Conservation (phyloP, 352 stramenopile species). For the Globisporangium heterothallicum region DNA sequence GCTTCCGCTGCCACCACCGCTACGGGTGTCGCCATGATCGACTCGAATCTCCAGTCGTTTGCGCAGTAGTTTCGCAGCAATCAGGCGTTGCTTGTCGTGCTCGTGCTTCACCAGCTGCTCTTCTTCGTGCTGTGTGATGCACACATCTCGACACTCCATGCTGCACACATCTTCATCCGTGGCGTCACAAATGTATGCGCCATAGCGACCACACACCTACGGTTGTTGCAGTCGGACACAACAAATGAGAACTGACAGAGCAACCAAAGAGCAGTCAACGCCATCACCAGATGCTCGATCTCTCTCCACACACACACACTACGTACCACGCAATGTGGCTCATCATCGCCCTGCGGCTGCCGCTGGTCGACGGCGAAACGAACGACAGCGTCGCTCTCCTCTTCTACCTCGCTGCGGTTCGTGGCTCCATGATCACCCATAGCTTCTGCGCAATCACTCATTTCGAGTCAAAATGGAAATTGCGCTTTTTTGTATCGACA, state of each 20-base stretch:
- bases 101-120: background rate
- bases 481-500: too few species aligned
- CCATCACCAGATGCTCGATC: too few species aligned
- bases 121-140: slow-evolving; percentile 14
- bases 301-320: background rate
- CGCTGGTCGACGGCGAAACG: slow-evolving; percentile 11
- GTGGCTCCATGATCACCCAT: background rate
- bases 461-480: background rate
- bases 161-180: slow-evolving; percentile 85
- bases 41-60: slow-evolving; percentile 32
- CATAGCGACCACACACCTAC: slow-evolving; percentile 62
- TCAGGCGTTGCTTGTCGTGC: slow-evolving; percentile 5
- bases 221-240: slow-evolving; percentile 12
- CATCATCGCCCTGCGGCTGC: slow-evolving; percentile 4
- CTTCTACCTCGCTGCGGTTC: background rate
- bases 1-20: background rate
- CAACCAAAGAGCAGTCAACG: too few species aligned
- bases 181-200: slow-evolving; percentile 74
- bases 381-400: background rate
- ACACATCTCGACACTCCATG: slow-evolving; percentile 63
- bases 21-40: slow-evolving; percentile 6
- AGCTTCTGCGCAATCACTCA: too few species aligned
- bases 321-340: slow-evolving; percentile 16
- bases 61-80: slow-evolving; percentile 17
- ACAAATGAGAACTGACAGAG: background rate